A percentile compares a stretch with the other conserved stretches of the same genome.
Conservation (phyloP, 352 stramenopile species). For the Halophytophthora polymorphica region DNA sequence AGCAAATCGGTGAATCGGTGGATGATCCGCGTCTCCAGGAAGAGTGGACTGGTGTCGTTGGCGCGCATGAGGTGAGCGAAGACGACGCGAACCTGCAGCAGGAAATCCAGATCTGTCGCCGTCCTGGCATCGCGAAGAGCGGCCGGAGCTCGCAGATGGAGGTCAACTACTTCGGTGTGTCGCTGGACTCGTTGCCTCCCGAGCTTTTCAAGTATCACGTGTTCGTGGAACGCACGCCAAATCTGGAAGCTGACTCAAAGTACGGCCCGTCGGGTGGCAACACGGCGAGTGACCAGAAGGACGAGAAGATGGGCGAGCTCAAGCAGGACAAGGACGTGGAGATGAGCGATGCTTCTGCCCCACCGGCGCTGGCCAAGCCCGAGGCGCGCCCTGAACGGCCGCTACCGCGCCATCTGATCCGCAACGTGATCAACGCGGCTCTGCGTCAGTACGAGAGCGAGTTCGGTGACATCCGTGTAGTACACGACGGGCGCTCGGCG, state of each 20-base stretch:
- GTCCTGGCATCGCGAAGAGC: conserved; percentile 25
- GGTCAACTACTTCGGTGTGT: conserved; percentile 62
- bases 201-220: conserved; percentile 77
- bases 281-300: conserved; percentile 20
- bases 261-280: conserved; percentile 31
- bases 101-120: conserved; percentile 35
- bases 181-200: conserved; percentile 26
- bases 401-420: conserved; percentile 36
- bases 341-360: conserved; percentile 33
- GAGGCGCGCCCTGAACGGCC: conserved; percentile 20
- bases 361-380: conserved; percentile 8
- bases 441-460: conserved; percentile 40
- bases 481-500: conserved; percentile 50
- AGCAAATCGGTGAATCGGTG: conserved; percentile 42
- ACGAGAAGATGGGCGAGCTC: conserved; percentile 33
- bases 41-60: conserved; percentile 33
- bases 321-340: conserved; percentile 29
- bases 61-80: conserved; percentile 20
- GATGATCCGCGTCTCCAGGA: conserved; percentile 42
- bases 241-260: conserved; percentile 32
- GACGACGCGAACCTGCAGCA: conserved; percentile 32
- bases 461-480: conserved; percentile 42
- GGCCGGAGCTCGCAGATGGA: conserved; percentile 36
- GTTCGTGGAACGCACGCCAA: conserved; percentile 33
- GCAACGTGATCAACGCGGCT: conserved; percentile 49